Percentiles rank a stretch among this genome's conserved stretches.
These are phyloP conservation scores for Verticillium albo-atrum DNA, from an alignment of 2,329 filamentous ascomycete genomes.

Conservation along the genomic window DNA sequence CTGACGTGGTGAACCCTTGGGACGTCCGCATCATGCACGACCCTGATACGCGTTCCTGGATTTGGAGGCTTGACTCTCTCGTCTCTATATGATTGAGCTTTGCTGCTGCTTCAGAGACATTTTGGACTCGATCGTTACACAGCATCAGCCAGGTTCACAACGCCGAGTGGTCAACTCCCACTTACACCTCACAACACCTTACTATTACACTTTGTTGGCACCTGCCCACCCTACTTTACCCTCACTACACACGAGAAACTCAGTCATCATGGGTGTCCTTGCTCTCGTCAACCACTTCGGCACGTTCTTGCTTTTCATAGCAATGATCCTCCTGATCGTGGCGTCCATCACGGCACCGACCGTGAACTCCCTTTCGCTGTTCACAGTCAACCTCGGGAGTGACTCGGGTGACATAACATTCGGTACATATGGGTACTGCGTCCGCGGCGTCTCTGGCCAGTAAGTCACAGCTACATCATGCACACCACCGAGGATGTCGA, in stretches of 20 bases:
- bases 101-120: neutral
- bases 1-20: neutral
- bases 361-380: constrained; percentile 47
- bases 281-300: constrained; percentile 52
- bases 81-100: neutral
- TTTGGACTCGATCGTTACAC: neutral
- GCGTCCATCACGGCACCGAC: constrained; percentile 56
- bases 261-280: constrained; percentile 39
- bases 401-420: constrained; percentile 38
- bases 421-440: constrained; percentile 59
- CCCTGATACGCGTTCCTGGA: neutral
- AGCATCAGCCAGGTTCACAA: neutral
- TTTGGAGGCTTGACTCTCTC: neutral
- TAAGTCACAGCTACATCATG: constrained; percentile 11
- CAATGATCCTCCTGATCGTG: constrained; percentile 52
- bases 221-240: neutral
- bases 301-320: constrained; percentile 50
- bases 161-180: neutral
- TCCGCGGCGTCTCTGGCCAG: constrained; percentile 17
- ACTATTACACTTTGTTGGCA: no score
- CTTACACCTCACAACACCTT: neutral
- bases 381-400: constrained; percentile 45
- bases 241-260: neutral
- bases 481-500: neutral
- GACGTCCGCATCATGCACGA: neutral